Conservation (phyloP, 768 basidiomycete genomes). For the Boletellus emodensis region DNA sequence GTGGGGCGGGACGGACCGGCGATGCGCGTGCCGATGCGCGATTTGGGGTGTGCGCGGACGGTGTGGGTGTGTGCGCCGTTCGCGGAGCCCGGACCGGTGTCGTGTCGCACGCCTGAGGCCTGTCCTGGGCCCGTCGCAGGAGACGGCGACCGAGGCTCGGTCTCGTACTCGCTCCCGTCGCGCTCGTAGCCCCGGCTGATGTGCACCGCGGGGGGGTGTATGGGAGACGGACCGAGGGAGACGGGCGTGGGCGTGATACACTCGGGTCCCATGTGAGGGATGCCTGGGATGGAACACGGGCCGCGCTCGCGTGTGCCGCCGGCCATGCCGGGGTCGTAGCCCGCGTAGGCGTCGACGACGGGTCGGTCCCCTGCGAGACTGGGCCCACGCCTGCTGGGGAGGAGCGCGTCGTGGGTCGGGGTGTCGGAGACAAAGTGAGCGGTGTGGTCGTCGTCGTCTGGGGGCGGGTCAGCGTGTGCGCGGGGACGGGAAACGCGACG, state of each 20-base stretch:
- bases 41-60: not conserved
- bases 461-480: not conserved
- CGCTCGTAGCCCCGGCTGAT: slow-evolving; percentile 20
- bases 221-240: not conserved
- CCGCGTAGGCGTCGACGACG: slow-evolving; percentile 13
- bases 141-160: not conserved
- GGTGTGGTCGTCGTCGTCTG: slow-evolving; percentile 3
- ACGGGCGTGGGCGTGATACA: not conserved
- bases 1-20: slow-evolving; percentile 2
- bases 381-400: slow-evolving; percentile 1
- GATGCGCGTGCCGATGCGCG: slow-evolving; percentile 1
- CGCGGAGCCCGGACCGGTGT: not conserved
- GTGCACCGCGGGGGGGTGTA: not conserved
- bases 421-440: slow-evolving; percentile 6
- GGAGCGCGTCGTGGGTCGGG: not conserved
- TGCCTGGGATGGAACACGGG: slow-evolving; percentile 11
- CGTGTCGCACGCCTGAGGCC: not conserved
- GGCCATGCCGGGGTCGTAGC: slow-evolving; percentile 23
- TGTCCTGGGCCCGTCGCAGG: not conserved
- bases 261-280: not conserved
- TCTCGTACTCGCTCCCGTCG: slow-evolving; percentile 15
- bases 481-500: too few relatives aligned
- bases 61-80: too few relatives aligned
- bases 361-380: slow-evolving; percentile 1
- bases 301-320: slow-evolving; percentile 6